Evolutionary conservation across 2,329 filamentous ascomycete species (phyloP), one percentile per base, ranked within the genome.

Genomic region (Talaromyces pinophilus): DNA sequence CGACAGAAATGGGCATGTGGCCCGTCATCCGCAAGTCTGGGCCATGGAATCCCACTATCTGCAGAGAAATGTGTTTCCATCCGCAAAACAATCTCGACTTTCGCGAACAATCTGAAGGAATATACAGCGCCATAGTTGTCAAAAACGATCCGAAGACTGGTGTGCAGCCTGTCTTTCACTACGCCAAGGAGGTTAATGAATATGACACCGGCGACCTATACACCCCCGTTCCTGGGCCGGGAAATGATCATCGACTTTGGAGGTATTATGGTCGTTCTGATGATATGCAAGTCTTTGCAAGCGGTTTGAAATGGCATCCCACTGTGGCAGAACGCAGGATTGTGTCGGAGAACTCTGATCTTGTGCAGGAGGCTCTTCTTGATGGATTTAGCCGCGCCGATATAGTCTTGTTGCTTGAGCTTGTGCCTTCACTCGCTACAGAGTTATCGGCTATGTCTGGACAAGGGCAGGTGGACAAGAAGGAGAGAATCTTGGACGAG

Each of bases 261-360:
- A 64, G 25, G 35, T 68, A 61, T 42, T 30, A 54, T 33, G 65
- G 50, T 13, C 68, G 57, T 42, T 28, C 50, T 11, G 70, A 71
- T 63, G 70, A 71, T 63, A 66, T 71, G 54, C 63, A 70, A 44
- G 70, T 71, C 1, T 66, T 71, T 22, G 42, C 38, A 22, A 71
- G 55, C 65, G 67, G 67, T 8, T 13, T 57, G 40, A 63, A 63
- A 42, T 63, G 62, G 62, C 50, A 63, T 42, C 62, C 62, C 19
- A 55, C 50, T 10, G 50, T n/a, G 13, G 46, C 62, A 46, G 62
- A 63, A 35, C 48, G 52, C 11, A 57, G 19, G 28, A 63, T 63
- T 57, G 52, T 46, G 17, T 57, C 25, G 1, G 62, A 57, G 17
- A 63, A 63, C 11, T 35, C 38, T 1, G 4, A 15, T 10, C 10